Base-by-base conservation (phyloP, 768 basidiomycete species). In the Podaxis sp. region DNA sequence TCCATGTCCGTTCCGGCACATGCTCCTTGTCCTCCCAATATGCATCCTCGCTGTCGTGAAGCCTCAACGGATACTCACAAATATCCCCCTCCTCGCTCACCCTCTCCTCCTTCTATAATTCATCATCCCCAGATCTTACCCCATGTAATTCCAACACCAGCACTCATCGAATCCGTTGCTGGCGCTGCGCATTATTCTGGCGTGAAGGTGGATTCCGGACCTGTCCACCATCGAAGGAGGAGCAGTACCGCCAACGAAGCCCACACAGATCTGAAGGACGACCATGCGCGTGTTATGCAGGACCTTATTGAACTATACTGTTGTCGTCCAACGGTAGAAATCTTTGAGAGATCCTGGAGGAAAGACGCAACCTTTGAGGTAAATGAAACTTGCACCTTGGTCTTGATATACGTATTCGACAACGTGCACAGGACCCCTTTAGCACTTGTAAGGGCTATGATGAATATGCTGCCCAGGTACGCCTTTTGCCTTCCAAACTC, bases 111-210 rank as follows among this genome's bases (percentile, higher is more conserved):
- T 0, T 72, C 80, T 36, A 74, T 75, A 46, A 84, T 76, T 8
- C 81, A 80, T 69, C 84, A 86, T 65, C 74, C 77, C 2, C 74
- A 74, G 24, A 69, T 79, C 22, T 59, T 85, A 5, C 77, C 79
- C 12, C 69, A 70, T 59, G 71, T 76, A 17, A 66, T 87, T 1
- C 85, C 83, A 1, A 82, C 83, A 0, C 75, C 83, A 19, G 78
- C 81, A 2, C 72, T 88, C 8, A 76, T 87, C 39, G 80, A 83
- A 65, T 86, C 85, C 0, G 83, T 86, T 3, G 84, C 84, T 1
- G 81, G 85, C 46, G 87, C 80, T 15, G 85, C 87, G 0, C 87
- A 88, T 66, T 89, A 87, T 67, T 82, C 84, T 4, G 86, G 87
- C 4, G 76, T 75, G 22, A 75, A 74, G 57, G 72, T 83, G 5